phyloP scores from a whole-genome alignment of 2,329 filamentous ascomycete species.

The Pleomassaria siparia region DNA sequence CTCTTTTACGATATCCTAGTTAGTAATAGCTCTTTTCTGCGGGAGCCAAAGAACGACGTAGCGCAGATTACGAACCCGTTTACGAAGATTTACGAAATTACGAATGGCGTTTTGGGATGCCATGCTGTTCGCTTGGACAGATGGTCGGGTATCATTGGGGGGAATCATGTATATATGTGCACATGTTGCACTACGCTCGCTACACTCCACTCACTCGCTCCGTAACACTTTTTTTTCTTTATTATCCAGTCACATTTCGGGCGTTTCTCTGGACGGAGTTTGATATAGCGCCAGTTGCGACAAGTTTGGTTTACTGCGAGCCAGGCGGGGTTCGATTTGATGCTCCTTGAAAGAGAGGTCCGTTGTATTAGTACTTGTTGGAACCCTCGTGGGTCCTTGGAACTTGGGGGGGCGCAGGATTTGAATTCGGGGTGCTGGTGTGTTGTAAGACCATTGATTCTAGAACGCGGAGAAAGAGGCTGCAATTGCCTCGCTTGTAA shows the following conservation, averaged over 20 bases:
- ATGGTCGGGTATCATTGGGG: background rate
- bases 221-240: background rate
- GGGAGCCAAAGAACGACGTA: background rate
- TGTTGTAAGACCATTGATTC: conserved; percentile 1
- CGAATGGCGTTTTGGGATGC: background rate
- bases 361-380: background rate
- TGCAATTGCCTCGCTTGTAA: background rate
- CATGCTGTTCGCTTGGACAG: background rate
- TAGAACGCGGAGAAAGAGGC: background rate
- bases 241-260: background rate
- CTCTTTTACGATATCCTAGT: background rate
- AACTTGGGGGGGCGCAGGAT: background rate
- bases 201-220: conserved; percentile 1
- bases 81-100: background rate
- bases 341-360: background rate
- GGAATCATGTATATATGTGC: background rate
- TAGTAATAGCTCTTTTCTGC: conserved; percentile 2
- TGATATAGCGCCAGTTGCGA: background rate
- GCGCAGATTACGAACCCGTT: background rate
- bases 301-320: background rate
- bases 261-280: background rate
- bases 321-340: background rate
- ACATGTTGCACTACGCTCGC: conserved; percentile 3
- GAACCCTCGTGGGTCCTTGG: background rate
- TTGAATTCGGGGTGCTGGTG: background rate